Base-by-base conservation (phyloP, 768 basidiomycete species). In the Lentinula boryana region DNA sequence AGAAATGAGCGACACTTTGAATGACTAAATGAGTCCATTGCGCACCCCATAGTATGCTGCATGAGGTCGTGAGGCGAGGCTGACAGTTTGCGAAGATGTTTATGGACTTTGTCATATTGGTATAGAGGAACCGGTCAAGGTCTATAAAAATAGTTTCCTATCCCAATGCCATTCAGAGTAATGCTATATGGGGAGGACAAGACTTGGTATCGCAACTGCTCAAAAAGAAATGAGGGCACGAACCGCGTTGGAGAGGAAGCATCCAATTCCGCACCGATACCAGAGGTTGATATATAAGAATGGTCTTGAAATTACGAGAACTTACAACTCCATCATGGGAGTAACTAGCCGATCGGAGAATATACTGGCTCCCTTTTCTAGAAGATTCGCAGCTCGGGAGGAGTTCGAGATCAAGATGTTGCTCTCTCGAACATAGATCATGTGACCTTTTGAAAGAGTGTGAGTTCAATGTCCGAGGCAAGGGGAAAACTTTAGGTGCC, bases 311-410 rank as follows among this genome's bases (percentile, higher is more conserved):
- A 27, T 27, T 27, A 27, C 27, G 0, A 27, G 27, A 27, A 3
- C 60, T 40, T 18, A 61, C 41, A 56, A 18, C n/a, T 61, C 16
- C 60, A 44, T 46, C 18, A 57, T 61, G 12, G 52, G 23, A 2
- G 33, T 48, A 10, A 35, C 10, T 56, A 18, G 32, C 36, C 62
- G 53, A 48, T 58, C 48, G 3, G 78, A 76, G 63, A 78, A 79
- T 4, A 71, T 75, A 6, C 66, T 62, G 1, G 75, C 74, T 5
- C 72, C 67, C 41, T 72, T 72, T 40, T 76, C 74, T 18, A 79
- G 68, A 2, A 79, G 66, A 8, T 68, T 68, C 3, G 74, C 71
- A 21, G 68, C 66, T 38, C 71, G 69, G 21, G 66, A 57, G 12
- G 69, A 70, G 63, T 75, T 76, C 41, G 77, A 62, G n/a, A 77